These are phyloP conservation scores for Podaxis sp. DNA, from an alignment of 768 basidiomycete genomes.

Conservation along the genomic window DNA sequence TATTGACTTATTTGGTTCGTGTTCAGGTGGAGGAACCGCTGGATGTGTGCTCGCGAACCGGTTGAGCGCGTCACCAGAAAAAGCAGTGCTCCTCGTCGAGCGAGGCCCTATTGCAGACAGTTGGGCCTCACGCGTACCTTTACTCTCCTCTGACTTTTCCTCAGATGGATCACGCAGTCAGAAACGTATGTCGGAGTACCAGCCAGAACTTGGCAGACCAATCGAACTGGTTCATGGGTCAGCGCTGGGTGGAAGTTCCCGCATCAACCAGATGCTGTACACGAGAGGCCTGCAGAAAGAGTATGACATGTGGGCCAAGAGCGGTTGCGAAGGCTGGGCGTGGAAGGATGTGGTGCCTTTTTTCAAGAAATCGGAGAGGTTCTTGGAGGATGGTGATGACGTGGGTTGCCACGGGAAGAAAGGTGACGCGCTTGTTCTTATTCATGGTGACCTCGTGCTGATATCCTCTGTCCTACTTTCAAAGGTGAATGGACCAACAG, in stretches of 20 bases:
- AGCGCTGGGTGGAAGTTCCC: slow-evolving; percentile 38
- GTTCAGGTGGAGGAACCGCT: slow-evolving; percentile 58
- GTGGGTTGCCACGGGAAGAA: slow-evolving; percentile 17
- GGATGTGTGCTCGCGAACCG: slow-evolving; percentile 62
- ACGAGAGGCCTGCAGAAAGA: slow-evolving; percentile 26
- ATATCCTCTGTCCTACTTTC: not conserved
- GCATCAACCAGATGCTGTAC: slow-evolving; percentile 33
- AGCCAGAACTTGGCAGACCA: slow-evolving; percentile 37
- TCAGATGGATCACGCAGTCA: slow-evolving; percentile 34
- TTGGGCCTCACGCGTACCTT: slow-evolving; percentile 24
- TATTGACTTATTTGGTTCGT: not conserved
- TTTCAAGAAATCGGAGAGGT: slow-evolving; percentile 69
- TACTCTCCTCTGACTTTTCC: slow-evolving; percentile 14
- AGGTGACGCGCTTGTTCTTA: slow-evolving; percentile 33
- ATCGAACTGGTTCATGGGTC: slow-evolving; percentile 29
- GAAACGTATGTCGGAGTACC: slow-evolving; percentile 37
- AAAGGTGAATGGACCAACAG: slow-evolving; percentile 44
- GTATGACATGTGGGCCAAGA: slow-evolving; percentile 37
- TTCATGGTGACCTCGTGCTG: slow-evolving; percentile 36
- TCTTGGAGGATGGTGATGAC: slow-evolving; percentile 18
- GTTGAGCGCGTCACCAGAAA: slow-evolving; percentile 49
- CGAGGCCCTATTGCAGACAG: slow-evolving; percentile 48
- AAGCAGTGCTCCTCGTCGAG: slow-evolving; percentile 56
- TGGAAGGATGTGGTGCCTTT: slow-evolving; percentile 59
- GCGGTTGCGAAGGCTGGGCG: slow-evolving; percentile 58